Evolutionary conservation across 305 asterid species (phyloP).

Genomic region (Fraxinus velutina): DNA sequence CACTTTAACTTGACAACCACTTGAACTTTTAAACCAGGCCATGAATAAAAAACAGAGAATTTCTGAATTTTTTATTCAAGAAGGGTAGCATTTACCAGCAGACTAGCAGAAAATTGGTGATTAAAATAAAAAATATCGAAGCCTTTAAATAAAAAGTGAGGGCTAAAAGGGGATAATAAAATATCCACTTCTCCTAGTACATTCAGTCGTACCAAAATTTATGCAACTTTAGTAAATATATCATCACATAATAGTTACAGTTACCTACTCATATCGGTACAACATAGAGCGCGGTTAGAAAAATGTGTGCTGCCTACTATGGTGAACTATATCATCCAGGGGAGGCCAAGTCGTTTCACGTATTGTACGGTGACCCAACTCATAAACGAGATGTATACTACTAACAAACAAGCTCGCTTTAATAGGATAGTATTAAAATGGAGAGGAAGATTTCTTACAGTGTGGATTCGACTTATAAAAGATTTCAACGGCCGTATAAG

Average conservation of each 20-base stretch:
- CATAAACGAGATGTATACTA: slow-evolving; percentile 67
- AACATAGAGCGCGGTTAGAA: not conserved
- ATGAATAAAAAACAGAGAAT: not conserved
- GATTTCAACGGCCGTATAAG: slow-evolving; percentile 31
- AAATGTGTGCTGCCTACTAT: not conserved
- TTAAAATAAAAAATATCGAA: no score
- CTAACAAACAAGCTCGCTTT: slow-evolving; percentile 56
- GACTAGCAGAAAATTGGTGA: not conserved
- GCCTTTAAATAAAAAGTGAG: not conserved
- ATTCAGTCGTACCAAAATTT: not conserved
- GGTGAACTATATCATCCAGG: slow-evolving; percentile 28
- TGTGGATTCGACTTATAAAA: slow-evolving; percentile 25
- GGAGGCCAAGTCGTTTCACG: slow-evolving; percentile 55
- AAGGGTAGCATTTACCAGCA: not conserved
- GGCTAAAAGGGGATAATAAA: not conserved
- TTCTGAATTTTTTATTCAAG: not conserved
- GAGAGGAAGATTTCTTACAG: slow-evolving; percentile 7
- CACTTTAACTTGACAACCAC: not conserved
- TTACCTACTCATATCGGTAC: not conserved
- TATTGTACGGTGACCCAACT: slow-evolving; percentile 75
- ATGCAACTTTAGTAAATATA: not conserved
- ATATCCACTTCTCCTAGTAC: not conserved
- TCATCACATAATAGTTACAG: not conserved
- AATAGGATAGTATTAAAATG: slow-evolving; percentile 16
- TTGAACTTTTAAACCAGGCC: not conserved